Evolutionary conservation across 768 basidiomycete genomes (phyloP), one percentile per base, ranked within the genome.

Genomic region (Mycena maculata): DNA sequence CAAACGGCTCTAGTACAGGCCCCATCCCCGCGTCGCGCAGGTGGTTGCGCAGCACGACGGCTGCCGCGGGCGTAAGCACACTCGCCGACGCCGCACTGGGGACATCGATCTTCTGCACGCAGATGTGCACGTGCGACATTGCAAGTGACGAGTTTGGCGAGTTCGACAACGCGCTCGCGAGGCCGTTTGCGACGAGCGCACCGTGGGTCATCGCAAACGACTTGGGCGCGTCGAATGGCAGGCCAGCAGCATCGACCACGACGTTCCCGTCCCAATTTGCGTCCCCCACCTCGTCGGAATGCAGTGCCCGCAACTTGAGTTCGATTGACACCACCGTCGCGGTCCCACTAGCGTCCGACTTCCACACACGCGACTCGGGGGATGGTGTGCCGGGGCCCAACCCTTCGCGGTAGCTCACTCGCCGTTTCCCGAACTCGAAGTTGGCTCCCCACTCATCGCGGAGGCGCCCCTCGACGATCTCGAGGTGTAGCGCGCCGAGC

Each of bases 401-500:
- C 16, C 82, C 85, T 76, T 95, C 94, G 20, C 94, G 88, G 79
- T 92, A 95, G 78, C 90, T 91, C 58, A 95, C 94, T 16, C 90
- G 86, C 59, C 93, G 87, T 62, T 79, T 81, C 7, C 94, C 93
- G 70, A 95, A 86, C 73, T 94, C 90, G 73, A 93, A 94, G 48
- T 86, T 83, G 33, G 82, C 92, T 33, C 87, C 85, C 91, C 92
- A 96, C 77, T 95, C 94, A 61, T 93, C 89, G 58, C 82, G 84
- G 28, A 96, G 81, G 45, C 95, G 86, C n/a, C 89, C 87, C 77
- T 93, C 92, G 12, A 95, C 84, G 60, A 96, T 95, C 77, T 96
- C 94, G n/a, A 96, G 85, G 74, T 96, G 94, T 15, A 96, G 84
- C 31, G 92, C 88, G 16, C 94, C 94, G 44, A 96, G 87, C 2